Percentiles rank a stretch among this genome's conserved stretches.
phyloP scores from a whole-genome alignment of 2,329 filamentous ascomycete species.

The Ceratocystis albifundus region DNA sequence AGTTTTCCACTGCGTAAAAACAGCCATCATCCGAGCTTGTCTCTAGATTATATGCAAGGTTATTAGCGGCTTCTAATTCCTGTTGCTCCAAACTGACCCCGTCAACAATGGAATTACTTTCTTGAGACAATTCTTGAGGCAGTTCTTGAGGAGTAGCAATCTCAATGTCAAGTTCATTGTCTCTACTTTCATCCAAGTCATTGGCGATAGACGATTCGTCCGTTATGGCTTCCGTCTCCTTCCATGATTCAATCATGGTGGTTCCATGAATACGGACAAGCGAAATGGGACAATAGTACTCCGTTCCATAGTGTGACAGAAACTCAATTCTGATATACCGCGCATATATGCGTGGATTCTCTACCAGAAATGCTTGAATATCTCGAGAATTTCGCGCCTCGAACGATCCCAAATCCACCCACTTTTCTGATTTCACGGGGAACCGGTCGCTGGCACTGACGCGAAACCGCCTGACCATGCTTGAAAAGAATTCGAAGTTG shows the following conservation, averaged over 20 bases:
- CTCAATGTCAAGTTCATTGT: neutral
- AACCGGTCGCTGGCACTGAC: constrained; percentile 92
- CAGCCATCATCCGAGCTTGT: no score
- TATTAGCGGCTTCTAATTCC: no score
- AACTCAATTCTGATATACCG: constrained; percentile 89
- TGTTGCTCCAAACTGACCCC: no score
- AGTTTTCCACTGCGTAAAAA: neutral
- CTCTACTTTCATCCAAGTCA: neutral
- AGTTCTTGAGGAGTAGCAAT: neutral
- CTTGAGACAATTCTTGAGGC: neutral
- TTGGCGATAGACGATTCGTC: constrained; percentile 17
- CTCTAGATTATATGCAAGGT: no score
- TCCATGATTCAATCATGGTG: constrained; percentile 88
- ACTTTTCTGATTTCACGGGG: constrained; percentile 82
- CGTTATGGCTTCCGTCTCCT: constrained; percentile 54
- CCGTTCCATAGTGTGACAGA: constrained; percentile 83
- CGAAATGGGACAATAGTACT: constrained; percentile 92
- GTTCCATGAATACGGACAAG: constrained; percentile 86
- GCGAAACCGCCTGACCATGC: constrained; percentile 82
- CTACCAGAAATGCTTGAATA: constrained; percentile 87
- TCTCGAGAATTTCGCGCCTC: constrained; percentile 87
- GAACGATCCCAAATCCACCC: constrained; percentile 78
- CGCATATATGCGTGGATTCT: constrained; percentile 91
- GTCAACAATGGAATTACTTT: neutral
- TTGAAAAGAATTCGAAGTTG: constrained; percentile 98